These are phyloP conservation scores for Citrus glauca DNA, from an alignment of 345 rosid genomes.

Conservation along the genomic window DNA sequence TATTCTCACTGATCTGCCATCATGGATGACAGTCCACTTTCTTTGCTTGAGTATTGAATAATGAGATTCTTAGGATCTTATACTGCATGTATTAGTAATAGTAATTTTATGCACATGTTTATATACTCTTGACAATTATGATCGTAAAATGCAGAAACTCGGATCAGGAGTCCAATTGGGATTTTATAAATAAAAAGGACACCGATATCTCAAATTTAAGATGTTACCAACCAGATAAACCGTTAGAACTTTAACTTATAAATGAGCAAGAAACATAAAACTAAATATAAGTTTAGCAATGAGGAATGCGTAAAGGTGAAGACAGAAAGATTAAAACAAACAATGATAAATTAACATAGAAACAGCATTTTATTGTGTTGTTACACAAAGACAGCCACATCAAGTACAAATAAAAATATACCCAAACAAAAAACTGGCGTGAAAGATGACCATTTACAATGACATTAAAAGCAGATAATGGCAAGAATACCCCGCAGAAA, in stretches of 20 bases:
- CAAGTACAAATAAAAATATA: background rate
- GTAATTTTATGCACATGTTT: no score
- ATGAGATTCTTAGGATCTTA: no score
- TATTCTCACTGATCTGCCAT: no score
- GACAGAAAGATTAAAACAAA: background rate
- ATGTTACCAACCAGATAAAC: background rate
- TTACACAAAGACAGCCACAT: conserved; percentile 5
- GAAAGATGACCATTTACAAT: conserved; percentile 12
- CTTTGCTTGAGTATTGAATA: no score
- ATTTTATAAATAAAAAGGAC: no score
- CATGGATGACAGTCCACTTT: no score
- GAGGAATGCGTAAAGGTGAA: background rate
- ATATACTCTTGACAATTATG: no score
- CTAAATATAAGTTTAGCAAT: background rate
- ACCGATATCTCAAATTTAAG: no score
- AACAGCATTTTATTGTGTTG: conserved; percentile 4
- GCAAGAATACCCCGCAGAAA: background rate
- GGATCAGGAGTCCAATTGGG: no score
- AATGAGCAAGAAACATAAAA: background rate
- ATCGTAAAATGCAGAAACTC: no score
- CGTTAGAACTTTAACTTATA: background rate
- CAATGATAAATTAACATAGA: background rate
- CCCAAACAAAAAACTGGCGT: conserved; percentile 2
- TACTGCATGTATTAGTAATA: no score
- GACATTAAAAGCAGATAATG: background rate